These are phyloP conservation scores for Sugiyamaella grinbergsii DNA, from an alignment of 1,139 yeast species.

Conservation along the genomic window DNA sequence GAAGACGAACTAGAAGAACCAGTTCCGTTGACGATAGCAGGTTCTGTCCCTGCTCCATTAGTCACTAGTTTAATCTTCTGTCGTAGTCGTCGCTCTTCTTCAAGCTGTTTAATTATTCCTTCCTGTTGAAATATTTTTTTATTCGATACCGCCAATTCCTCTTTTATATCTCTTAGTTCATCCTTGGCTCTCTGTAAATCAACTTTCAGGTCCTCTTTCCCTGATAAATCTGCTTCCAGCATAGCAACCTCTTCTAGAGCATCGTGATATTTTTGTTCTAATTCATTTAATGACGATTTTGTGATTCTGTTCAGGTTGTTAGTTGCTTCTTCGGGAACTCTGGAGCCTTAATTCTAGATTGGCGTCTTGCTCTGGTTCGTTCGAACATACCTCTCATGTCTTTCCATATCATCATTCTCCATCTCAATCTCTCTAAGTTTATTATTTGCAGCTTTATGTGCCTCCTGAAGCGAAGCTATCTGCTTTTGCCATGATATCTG, in stretches of 20 bases:
- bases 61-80: background rate
- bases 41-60: background rate
- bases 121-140: conserved; percentile 12
- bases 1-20: conserved; percentile 4
- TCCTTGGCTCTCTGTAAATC: conserved; percentile 43
- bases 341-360: background rate
- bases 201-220: conserved; percentile 33
- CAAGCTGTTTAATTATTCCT: background rate
- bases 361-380: too few species aligned
- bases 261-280: conserved; percentile 39
- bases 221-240: conserved; percentile 41
- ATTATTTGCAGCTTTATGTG: conserved; percentile 35
- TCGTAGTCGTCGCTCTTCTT: conserved; percentile 1
- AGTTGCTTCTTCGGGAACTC: conserved; percentile 13
- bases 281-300: conserved; percentile 38
- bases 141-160: conserved; percentile 34
- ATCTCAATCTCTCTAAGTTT: conserved; percentile 45
- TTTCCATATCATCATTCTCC: conserved; percentile 46
- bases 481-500: conserved; percentile 38
- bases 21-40: background rate
- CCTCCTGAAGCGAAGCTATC: conserved; percentile 35
- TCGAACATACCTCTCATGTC: conserved; percentile 35
- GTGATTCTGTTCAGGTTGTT: conserved; percentile 31
- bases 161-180: conserved; percentile 41
- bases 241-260: conserved; percentile 42